phyloP scores from a whole-genome alignment of 2,329 filamentous ascomycete genomes.

The Exophiala xenobiotica region DNA sequence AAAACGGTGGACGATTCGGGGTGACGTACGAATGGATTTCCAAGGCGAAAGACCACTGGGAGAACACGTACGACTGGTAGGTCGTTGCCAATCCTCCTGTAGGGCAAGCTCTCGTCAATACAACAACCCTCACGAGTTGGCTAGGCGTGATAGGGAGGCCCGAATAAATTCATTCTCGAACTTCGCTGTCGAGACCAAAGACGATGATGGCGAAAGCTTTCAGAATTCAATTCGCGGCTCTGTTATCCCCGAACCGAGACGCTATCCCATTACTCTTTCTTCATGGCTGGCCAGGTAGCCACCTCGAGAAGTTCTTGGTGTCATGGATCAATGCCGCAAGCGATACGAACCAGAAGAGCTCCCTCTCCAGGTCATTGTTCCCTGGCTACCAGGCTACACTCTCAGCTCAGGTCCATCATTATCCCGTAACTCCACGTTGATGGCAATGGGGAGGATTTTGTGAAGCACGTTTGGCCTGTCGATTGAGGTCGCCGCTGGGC shows the following conservation, averaged over 20 bases:
- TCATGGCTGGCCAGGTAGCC: slow-evolving; percentile 57
- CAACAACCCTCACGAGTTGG: slow-evolving; percentile 15
- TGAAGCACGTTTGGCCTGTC: no score
- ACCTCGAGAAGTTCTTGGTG: slow-evolving; percentile 57
- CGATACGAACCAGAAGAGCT: slow-evolving; percentile 52
- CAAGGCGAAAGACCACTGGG: slow-evolving; percentile 44
- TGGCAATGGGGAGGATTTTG: no score
- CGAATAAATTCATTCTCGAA: slow-evolving; percentile 53
- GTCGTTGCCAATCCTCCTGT: no score
- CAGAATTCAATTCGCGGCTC: slow-evolving; percentile 54
- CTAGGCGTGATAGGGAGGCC: slow-evolving; percentile 30
- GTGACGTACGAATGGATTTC: slow-evolving; percentile 50
- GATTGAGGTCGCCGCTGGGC: no score
- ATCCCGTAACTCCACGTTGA: slow-evolving; percentile 18
- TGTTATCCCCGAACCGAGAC: slow-evolving; percentile 54
- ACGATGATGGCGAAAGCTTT: slow-evolving; percentile 35
- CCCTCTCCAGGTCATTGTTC: slow-evolving; percentile 59
- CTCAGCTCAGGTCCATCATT: slow-evolving; percentile 51
- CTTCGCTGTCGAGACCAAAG: slow-evolving; percentile 46
- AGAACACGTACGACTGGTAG: slow-evolving; percentile 50
- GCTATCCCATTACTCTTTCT: slow-evolving; percentile 53
- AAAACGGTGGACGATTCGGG: slow-evolving; percentile 43
- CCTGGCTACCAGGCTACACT: slow-evolving; percentile 55
- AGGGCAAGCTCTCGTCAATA: no score
- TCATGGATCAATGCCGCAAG: slow-evolving; percentile 47